Conservation (phyloP, 805 yeast species). For the Zygoascus tannicola region DNA sequence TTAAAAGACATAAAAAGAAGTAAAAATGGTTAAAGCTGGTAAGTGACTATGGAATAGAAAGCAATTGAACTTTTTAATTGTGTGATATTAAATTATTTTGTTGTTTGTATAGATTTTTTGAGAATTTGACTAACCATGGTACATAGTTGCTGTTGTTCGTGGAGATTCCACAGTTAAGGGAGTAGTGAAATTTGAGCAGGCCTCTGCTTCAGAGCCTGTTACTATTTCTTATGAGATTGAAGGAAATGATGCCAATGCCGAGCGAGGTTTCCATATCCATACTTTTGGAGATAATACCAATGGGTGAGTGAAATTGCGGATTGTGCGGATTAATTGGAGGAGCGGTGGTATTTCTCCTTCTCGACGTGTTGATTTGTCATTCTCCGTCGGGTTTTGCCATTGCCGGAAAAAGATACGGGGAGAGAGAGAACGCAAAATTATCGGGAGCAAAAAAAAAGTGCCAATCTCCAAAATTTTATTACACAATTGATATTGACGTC, state of each 20-base stretch:
- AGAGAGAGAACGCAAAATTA: no score
- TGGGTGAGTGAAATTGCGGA: conserved; percentile 40
- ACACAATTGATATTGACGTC: no score
- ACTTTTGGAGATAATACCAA: conserved; percentile 98
- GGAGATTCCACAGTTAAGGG: conserved; percentile 92
- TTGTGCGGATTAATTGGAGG: no score
- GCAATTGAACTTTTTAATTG: conserved; percentile 2
- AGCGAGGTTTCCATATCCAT: conserved; percentile 97
- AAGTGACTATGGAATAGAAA: conserved; percentile 27
- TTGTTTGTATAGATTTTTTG: not conserved
- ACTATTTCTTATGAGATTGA: conserved; percentile 78
- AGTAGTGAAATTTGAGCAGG: conserved; percentile 78
- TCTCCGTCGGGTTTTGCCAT: no score
- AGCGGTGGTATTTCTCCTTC: no score
- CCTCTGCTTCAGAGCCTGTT: conserved; percentile 69
- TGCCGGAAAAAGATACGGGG: no score
- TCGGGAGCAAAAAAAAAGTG: no score
- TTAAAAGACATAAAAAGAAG: not conserved
- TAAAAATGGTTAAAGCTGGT: conserved; percentile 57
- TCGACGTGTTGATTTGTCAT: not conserved
- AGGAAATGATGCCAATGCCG: conserved; percentile 82
- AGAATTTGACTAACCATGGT: conserved; percentile 1
- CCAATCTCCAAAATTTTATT: no score
- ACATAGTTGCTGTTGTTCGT: conserved; percentile 82
- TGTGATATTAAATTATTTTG: conserved; percentile 1